A percentile compares a stretch with the other conserved stretches of the same genome.
Evolutionary conservation across 805 yeast species (phyloP).

Genomic region (Kluyveromyces wickerhamii): DNA sequence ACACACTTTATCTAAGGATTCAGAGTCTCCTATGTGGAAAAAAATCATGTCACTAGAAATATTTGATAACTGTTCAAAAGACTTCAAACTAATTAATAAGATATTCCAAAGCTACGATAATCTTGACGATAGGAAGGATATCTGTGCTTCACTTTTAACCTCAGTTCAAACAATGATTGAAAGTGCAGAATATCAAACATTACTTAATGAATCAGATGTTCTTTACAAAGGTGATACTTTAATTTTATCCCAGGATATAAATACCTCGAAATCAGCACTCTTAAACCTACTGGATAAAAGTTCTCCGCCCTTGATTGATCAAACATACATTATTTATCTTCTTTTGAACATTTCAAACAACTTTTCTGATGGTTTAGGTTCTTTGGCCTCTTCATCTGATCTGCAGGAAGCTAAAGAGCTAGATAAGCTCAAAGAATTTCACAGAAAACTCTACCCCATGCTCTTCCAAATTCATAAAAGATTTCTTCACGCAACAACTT

Average conservation of each 20-base stretch:
- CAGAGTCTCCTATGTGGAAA: conserved; percentile 61
- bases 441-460: conserved; percentile 31
- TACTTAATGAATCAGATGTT: conserved; percentile 30
- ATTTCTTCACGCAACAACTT: conserved; percentile 49
- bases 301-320: conserved; percentile 66
- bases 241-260: conserved; percentile 35
- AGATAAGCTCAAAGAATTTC: conserved; percentile 18
- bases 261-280: conserved; percentile 45
- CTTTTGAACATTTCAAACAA: conserved; percentile 44
- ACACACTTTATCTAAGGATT: conserved; percentile 55
- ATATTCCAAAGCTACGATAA: conserved; percentile 60
- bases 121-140: conserved; percentile 47
- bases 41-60: conserved; percentile 67
- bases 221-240: conserved; percentile 26
- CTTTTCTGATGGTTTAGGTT: conserved; percentile 63
- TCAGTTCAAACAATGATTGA: conserved; percentile 33
- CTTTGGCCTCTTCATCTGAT: conserved; percentile 39
- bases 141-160: conserved; percentile 46
- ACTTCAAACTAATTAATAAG: conserved; percentile 41
- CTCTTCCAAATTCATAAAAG: conserved; percentile 40
- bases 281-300: conserved; percentile 74
- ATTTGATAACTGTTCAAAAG: conserved; percentile 50
- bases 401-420: conserved; percentile 10
- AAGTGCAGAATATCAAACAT: conserved; percentile 22
- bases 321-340: conserved; percentile 52